Percentiles rank a stretch among this genome's conserved stretches.
These are phyloP conservation scores for Tetracentron sinense DNA, from an alignment of 164 flowering plant species.

Conservation along the genomic window DNA sequence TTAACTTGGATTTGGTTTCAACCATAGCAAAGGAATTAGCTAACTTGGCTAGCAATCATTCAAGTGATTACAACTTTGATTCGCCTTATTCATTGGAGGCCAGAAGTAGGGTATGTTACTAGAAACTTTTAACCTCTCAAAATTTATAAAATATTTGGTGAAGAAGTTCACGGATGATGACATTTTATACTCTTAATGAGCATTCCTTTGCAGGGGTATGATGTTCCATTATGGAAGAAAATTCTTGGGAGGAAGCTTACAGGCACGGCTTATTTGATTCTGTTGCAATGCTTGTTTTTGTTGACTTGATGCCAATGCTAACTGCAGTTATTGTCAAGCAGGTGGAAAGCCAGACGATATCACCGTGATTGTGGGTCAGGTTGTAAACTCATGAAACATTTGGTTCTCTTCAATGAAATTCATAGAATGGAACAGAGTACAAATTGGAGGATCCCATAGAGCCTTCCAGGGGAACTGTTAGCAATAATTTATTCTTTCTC, in stretches of 20 bases:
- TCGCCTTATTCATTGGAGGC: constrained; percentile 87
- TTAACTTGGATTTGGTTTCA: constrained; percentile 17
- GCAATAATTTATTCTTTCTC: neutral
- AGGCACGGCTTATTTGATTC: constrained; percentile 32
- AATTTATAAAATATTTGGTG: neutral
- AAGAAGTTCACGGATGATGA: neutral
- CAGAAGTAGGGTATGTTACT: constrained; percentile 46
- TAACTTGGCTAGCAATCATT: constrained; percentile 64
- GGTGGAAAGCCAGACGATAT: constrained; percentile 90
- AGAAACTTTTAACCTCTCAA: neutral
- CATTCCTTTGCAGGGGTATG: constrained; percentile 51
- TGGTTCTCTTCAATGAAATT: neutral
- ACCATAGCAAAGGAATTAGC: constrained; percentile 85
- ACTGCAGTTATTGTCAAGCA: constrained; percentile 18
- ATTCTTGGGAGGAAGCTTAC: constrained; percentile 70
- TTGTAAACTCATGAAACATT: constrained; percentile 36
- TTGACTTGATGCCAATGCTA: neutral
- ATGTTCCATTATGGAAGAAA: constrained; percentile 82
- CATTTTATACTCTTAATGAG: neutral
- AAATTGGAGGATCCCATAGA: neutral
- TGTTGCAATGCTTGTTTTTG: neutral
- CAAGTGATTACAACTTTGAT: constrained; percentile 63
- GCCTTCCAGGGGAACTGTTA: neutral
- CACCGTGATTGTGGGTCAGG: constrained; percentile 71
- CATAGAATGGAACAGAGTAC: no score